Evolutionary conservation across 257 asterid genomes (phyloP), one percentile per base, ranked within the genome.

Genomic region (Nicotiana undulata): DNA sequence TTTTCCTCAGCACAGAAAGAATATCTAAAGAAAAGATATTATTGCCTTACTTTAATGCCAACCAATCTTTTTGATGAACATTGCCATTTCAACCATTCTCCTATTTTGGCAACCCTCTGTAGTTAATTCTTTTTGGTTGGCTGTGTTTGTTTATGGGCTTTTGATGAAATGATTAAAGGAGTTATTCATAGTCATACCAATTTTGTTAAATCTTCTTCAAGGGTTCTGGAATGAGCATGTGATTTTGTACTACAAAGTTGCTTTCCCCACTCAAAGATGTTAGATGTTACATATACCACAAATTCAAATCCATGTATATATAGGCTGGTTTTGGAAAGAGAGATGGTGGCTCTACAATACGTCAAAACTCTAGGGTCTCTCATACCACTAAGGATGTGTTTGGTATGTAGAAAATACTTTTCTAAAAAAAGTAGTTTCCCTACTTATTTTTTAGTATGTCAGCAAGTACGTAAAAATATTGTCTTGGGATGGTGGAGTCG

Each of bases 51-150:
- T 80, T 81, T 78, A 84, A 75, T 52, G 82, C 65, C 52, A 80
- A 85, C 11, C 82, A 79, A 77, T 85, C 85, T 86, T 78, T 84
- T 78, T 84, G 80, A 83, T 81, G 60, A 17, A 34, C 65, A 64
- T 78, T 76, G 29, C 85, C 80, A 77, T 80, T 87, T 66, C 84
- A 53, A 75, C 78, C 68, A 75, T 55, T 44, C 70, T 82, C 81
- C 65, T 76, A 53, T 80, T 80, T 53, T 11, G 56, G 40, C 75
- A 11, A 51, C 81, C 85, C 82, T 78, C 80, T 87, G 84, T 63
- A 40, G 90, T 83, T 83, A 88, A 65, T 29, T 61, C 74, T 49
- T 26, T 77, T 56, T 52, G 51, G 79, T 34, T 66, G 32, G 65
- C 55, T 75, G 56, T 74, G 61, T 46, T 52, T 40, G 85, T 83